Evolutionary conservation across 2,329 filamentous ascomycete species (phyloP).

Genomic region (Neonectria sp.): DNA sequence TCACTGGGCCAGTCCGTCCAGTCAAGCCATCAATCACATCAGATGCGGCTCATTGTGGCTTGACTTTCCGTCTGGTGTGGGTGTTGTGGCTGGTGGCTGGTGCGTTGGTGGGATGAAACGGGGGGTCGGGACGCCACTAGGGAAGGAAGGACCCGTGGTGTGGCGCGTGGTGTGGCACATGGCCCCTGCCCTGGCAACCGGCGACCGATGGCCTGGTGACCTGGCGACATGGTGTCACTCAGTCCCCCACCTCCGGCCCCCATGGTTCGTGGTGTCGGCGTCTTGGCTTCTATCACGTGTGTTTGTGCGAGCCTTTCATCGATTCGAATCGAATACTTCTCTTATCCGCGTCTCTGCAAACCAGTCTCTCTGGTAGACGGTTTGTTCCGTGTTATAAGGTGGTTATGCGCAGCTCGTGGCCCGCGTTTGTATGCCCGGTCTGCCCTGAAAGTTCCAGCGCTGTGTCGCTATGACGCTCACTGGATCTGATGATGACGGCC

Average conservation of each 20-base stretch:
- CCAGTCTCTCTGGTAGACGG: too few species aligned
- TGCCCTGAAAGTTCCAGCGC: not conserved
- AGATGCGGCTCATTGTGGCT: conserved; percentile 40
- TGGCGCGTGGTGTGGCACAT: not conserved
- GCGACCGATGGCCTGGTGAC: not conserved
- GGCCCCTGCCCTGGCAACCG: not conserved
- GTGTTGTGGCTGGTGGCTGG: conserved; percentile 41
- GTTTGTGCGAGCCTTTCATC: not conserved
- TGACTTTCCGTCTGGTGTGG: not conserved
- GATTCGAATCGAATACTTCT: not conserved
- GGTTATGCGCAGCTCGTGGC: too few species aligned
- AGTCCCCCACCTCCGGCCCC: too few species aligned
- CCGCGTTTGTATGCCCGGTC: too few species aligned
- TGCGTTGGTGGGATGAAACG: not conserved
- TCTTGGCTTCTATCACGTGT: not conserved
- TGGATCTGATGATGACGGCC: not conserved
- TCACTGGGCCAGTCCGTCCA: conserved; percentile 6
- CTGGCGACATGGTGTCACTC: conserved; percentile 2
- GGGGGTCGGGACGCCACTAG: not conserved
- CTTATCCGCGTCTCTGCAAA: not conserved
- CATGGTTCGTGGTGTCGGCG: too few species aligned
- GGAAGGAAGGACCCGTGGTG: conserved; percentile 29
- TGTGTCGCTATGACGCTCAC: not conserved
- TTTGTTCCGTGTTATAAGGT: too few species aligned
- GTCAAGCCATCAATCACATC: conserved; percentile 22